Base-by-base conservation (phyloP, 108 stramenopile species). In the Nitzschia inconspicua region DNA sequence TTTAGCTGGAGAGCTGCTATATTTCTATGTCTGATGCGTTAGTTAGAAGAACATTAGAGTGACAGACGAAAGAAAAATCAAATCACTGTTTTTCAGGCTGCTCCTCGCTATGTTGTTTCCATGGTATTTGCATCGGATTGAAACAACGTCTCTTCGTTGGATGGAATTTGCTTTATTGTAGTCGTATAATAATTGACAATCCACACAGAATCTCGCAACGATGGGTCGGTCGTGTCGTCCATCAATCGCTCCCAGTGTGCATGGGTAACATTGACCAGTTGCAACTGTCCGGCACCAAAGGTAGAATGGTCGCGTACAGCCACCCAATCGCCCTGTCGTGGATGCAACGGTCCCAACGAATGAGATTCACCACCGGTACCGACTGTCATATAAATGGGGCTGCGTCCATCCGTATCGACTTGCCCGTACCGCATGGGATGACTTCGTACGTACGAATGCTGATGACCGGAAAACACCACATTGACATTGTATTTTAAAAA, bases 341-440 rank as follows among this genome's bases (percentile, higher is more conserved):
- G 34, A 5, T 51, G 67, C 70, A 79, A 10, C 13, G 57, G 57
- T 22, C 63, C 70, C 20, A 66, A 66, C 44, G 77, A 59, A 37
- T 80, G 92, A 52, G 85, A 78, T 62, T 82, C 79, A 75, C 96
- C 97, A 25, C 93, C 96, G 32, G 92, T 93, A 47, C 97, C 97
- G 16, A 95, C 70, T 47, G 84, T 87, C 18, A 98, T 59, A 55
- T 96, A 88, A 36, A 89, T 72, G 8, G 87, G 87, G 29, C 52
- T 30, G 20, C 50, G 29, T 27, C 70, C 78, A 44, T 76, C 31
- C 1, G 60, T 6, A 48, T 47, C 31, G 18, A 28, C 2, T 39
- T 62, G 27, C 1, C 23, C 18, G 29, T 25, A 24, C 7, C 47
- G 42, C 29, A 91, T 70, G 13, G 84, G 73, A 29, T 68, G 36